Conservation (phyloP, 139 green algal species). For the Pseudopediastrum boryanum region DNA sequence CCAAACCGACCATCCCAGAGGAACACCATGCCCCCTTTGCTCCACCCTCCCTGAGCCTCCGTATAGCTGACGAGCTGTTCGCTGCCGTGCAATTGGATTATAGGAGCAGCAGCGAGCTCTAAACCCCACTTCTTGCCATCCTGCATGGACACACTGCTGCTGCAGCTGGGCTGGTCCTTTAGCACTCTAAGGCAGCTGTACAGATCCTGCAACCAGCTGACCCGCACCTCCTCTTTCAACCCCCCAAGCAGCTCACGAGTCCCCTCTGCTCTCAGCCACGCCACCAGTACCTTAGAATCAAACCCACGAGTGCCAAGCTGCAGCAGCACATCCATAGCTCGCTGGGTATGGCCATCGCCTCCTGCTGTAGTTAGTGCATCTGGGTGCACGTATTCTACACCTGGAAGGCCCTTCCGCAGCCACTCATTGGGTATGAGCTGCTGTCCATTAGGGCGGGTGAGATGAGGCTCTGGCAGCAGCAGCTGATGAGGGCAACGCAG, state of each 20-base stretch:
- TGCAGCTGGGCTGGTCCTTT: neutral
- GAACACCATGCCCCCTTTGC: neutral
- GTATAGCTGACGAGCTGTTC: neutral
- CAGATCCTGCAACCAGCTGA: constrained; percentile 6
- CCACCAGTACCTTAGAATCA: neutral
- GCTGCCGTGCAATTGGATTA: constrained; percentile 5
- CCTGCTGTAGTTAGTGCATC: neutral
- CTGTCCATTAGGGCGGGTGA: neutral
- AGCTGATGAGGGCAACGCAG: neutral
- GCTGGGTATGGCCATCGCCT: neutral
- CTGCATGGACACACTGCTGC: neutral
- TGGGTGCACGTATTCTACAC: neutral
- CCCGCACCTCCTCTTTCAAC: neutral
- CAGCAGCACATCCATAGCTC: neutral
- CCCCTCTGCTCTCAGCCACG: neutral
- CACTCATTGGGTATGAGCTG: constrained; percentile 14
- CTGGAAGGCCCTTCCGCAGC: constrained; percentile 5
- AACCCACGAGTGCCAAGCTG: constrained; percentile 1
- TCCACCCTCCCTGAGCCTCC: no score
- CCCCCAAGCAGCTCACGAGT: neutral
- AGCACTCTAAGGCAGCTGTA: constrained; percentile 6
- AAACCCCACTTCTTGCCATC: no score
- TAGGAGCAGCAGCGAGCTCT: constrained; percentile 12
- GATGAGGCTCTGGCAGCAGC: neutral
- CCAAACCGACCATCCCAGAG: neutral